These are phyloP conservation scores for Suhomyces coccinellae DNA, from an alignment of 1,139 yeast species.

Conservation along the genomic window DNA sequence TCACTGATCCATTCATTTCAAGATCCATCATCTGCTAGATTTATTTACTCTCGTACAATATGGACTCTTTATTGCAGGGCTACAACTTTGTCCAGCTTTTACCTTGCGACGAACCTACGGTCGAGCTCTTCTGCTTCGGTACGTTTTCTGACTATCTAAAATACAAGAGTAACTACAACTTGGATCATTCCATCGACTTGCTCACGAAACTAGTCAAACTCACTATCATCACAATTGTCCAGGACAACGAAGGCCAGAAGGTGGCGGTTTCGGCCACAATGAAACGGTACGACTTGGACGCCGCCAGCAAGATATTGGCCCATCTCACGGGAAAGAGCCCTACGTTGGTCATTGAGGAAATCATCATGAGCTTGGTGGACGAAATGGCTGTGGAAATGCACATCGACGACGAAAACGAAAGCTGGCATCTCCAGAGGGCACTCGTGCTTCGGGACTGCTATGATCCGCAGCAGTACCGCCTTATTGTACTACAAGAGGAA, in stretches of 20 bases:
- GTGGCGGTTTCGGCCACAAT: conserved; percentile 18
- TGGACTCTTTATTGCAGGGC: background rate
- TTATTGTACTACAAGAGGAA: conserved; percentile 24
- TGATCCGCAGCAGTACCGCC: conserved; percentile 22
- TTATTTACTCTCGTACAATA: too few species aligned
- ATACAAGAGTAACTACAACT: conserved; percentile 20
- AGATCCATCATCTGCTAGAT: too few species aligned
- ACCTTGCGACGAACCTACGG: conserved; percentile 14
- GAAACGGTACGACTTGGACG: conserved; percentile 23
- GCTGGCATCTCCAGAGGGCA: conserved; percentile 22
- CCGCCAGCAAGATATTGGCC: conserved; percentile 12
- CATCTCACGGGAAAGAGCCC: conserved; percentile 6
- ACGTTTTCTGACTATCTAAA: conserved; percentile 27
- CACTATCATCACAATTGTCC: conserved; percentile 27
- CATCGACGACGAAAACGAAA: conserved; percentile 29
- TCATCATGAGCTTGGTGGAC: conserved; percentile 27
- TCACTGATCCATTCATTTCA: background rate
- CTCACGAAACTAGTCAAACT: conserved; percentile 29
- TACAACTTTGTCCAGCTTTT: conserved; percentile 15
- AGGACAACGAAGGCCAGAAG: conserved; percentile 26
- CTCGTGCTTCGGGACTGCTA: conserved; percentile 32
- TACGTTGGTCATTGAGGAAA: conserved; percentile 18
- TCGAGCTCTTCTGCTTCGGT: conserved; percentile 45
- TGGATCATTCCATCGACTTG: conserved; percentile 8
- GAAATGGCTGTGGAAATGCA: conserved; percentile 26